A percentile compares a stretch with the other conserved stretches of the same genome.
These are phyloP conservation scores for Cardamine chenopodiifolia DNA, from an alignment of 345 rosid genomes.

Conservation along the genomic window DNA sequence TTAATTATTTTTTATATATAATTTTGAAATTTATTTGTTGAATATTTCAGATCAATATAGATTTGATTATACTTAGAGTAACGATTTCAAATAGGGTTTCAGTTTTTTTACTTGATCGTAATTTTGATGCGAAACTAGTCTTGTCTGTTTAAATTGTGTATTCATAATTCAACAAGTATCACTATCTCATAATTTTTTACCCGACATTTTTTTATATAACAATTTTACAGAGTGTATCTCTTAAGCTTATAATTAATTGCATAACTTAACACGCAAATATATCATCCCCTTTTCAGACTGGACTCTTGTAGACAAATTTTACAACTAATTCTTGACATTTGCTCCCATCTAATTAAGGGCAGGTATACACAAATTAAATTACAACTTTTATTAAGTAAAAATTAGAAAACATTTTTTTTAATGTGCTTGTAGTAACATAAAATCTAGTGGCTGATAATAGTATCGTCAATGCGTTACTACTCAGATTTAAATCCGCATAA, in stretches of 20 bases:
- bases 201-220: background rate
- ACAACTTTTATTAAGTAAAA: background rate
- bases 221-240: background rate
- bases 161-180: background rate
- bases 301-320: constrained; percentile 22
- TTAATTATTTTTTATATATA: too few species aligned
- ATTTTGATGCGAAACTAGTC: background rate
- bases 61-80: background rate
- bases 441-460: too few species aligned
- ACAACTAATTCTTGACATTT: constrained; percentile 34
- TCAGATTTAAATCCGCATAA: background rate
- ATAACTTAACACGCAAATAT: constrained; percentile 30
- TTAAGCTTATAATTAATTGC: constrained; percentile 16
- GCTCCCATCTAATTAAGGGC: constrained; percentile 18
- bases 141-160: background rate
- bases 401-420: background rate
- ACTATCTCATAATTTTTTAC: background rate
- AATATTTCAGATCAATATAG: background rate
- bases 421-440: background rate
- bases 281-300: constrained; percentile 27
- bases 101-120: background rate
- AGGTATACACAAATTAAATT: constrained; percentile 22
- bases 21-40: background rate
- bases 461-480: too few species aligned
- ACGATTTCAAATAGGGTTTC: background rate